A percentile compares a stretch with the other conserved stretches of the same genome.
phyloP scores from a whole-genome alignment of 345 rosid species.

The Durio zibethinus region DNA sequence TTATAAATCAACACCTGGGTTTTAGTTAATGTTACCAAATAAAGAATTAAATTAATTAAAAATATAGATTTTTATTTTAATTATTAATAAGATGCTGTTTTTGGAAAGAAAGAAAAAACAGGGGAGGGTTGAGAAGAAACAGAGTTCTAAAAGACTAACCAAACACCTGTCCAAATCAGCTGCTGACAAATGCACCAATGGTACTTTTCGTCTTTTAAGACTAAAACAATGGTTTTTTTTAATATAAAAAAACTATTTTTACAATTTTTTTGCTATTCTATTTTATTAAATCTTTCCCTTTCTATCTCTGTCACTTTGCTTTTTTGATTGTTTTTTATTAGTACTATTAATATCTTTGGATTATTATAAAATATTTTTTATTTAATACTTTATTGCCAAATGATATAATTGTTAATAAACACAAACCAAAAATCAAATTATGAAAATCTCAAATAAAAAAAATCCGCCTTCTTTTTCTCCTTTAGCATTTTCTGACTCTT shows the following conservation, averaged over 20 bases:
- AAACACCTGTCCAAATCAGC: conserved; percentile 33
- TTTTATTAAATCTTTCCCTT: background rate
- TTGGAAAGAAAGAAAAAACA: background rate
- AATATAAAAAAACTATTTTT: too few relatives aligned
- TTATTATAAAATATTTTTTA: too few relatives aligned
- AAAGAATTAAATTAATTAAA: background rate
- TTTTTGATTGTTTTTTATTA: too few relatives aligned
- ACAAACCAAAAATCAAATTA: too few relatives aligned
- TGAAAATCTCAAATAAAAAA: too few relatives aligned
- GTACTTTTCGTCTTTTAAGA: conserved; percentile 26
- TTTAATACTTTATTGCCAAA: too few relatives aligned
- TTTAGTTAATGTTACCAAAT: background rate
- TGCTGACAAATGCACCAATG: conserved; percentile 36
- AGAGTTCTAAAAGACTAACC: conserved; percentile 13
- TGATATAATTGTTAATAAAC: too few relatives aligned
- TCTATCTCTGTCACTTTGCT: background rate
- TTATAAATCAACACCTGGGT: background rate
- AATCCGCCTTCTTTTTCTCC: background rate
- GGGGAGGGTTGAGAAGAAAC: background rate
- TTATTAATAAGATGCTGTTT: background rate
- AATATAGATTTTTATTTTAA: background rate
- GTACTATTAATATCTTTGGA: too few relatives aligned
- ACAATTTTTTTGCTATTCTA: background rate
- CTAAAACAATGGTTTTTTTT: background rate
- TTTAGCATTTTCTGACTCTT: background rate